Conservation (phyloP, 2,329 filamentous ascomycete genomes). For the Helotiales sp. region DNA sequence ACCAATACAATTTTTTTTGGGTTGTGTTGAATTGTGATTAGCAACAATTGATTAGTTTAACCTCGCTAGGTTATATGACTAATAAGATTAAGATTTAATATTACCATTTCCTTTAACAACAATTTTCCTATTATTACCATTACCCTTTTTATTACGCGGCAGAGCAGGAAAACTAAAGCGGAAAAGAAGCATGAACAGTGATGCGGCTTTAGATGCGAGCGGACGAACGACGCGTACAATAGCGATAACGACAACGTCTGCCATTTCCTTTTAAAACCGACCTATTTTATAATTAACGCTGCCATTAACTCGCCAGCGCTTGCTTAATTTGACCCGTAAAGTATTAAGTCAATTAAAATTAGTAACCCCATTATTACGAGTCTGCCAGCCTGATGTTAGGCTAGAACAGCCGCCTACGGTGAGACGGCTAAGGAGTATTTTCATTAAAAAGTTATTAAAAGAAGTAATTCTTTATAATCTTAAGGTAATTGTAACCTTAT, state of each 20-base stretch:
- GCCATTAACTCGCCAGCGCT: constrained; percentile 26
- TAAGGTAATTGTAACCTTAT: constrained; percentile 21
- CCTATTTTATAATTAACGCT: constrained; percentile 23
- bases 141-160: constrained; percentile 13
- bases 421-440: constrained; percentile 26
- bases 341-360: constrained; percentile 24
- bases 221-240: constrained; percentile 17
- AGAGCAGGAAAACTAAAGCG: constrained; percentile 17
- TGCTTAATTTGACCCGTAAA: constrained; percentile 24
- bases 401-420: constrained; percentile 24
- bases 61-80: constrained; percentile 17
- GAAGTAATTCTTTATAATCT: constrained; percentile 28
- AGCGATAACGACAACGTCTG: constrained; percentile 4
- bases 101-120: constrained; percentile 13
- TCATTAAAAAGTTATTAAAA: constrained; percentile 23
- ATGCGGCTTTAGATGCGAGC: constrained; percentile 24
- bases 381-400: constrained; percentile 27
- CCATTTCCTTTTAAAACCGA: constrained; percentile 27
- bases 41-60: constrained; percentile 24
- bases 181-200: constrained; percentile 23
- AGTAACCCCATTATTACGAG: constrained; percentile 26
- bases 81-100: constrained; percentile 23
- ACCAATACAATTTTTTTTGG: constrained; percentile 19
- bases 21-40: constrained; percentile 19
- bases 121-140: constrained; percentile 8